These are phyloP conservation scores for Clonostachys sp. DNA, from an alignment of 2,329 filamentous ascomycete genomes.

Conservation along the genomic window DNA sequence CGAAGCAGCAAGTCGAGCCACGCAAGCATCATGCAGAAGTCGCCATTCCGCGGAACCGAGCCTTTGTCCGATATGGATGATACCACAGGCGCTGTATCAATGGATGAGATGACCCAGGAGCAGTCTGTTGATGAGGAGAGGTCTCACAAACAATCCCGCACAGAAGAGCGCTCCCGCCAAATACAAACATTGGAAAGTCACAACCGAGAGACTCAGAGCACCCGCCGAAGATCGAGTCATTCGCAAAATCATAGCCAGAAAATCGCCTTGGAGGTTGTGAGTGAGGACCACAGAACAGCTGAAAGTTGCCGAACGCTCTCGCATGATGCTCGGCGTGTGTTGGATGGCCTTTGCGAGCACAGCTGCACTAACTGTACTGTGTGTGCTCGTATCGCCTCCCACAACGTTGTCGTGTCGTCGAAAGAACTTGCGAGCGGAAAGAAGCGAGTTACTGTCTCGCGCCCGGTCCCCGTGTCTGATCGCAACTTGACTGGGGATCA, in stretches of 20 bases:
- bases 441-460: slow-evolving; percentile 57
- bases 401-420: slow-evolving; percentile 28
- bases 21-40: slow-evolving; percentile 11
- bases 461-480: slow-evolving; percentile 63
- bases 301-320: slow-evolving; percentile 42
- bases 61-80: slow-evolving; percentile 24
- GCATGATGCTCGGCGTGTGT: slow-evolving; percentile 43
- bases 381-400: slow-evolving; percentile 47
- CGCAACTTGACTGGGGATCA: slow-evolving; percentile 46
- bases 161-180: slow-evolving; percentile 10
- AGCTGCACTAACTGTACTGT: slow-evolving; percentile 53
- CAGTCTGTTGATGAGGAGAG: slow-evolving; percentile 14
- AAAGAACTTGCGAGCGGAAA: slow-evolving; percentile 35
- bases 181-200: slow-evolving; percentile 8
- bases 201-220: slow-evolving; percentile 12
- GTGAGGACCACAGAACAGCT: slow-evolving; percentile 3
- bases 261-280: slow-evolving; percentile 14
- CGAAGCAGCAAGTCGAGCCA: slow-evolving; percentile 18
- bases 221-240: slow-evolving; percentile 4
- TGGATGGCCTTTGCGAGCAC: slow-evolving; percentile 50
- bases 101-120: slow-evolving; percentile 26
- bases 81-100: slow-evolving; percentile 23
- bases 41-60: slow-evolving; percentile 17
- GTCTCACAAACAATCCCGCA: background rate
- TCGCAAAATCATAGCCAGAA: slow-evolving; percentile 14